Base-by-base conservation (phyloP, 805 yeast genomes). In the Candida xiaguanensis region DNA sequence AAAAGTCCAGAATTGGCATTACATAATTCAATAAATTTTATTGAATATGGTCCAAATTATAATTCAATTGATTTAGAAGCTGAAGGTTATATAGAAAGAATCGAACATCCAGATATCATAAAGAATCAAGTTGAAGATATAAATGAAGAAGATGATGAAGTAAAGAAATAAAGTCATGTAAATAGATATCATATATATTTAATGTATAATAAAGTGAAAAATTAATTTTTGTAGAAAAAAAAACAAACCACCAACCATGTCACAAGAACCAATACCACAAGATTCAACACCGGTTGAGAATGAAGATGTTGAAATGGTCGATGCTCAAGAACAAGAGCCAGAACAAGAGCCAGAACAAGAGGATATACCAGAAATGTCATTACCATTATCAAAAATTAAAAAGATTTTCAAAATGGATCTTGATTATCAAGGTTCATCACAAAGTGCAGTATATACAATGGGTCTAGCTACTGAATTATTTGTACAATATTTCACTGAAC, bases 401-500 rank as follows among this genome's bases (percentile, higher is more conserved):
- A 73, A 80, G 48, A 80, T 85, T 39, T 74, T 85, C 55, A 84
- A 82, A 51, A 72, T 82, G 55, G 95, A 85, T 55, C 86, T 88
- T 12, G 89, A 81, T 27, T 82, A 82, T 48, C 60, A 71, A 5
- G 75, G 81, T 2, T 78, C 86, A 2, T 77, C 88, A 2, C 82
- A 77, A 41, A 67, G 80, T 20, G 87, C 91, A 0, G 85, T 82
- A n/a, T 81, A 77, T 54, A 74, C 87, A 12, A 68, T 85, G 5
- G 87, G 86, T 2, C 71, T 82, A n/a, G 89, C 93, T 7, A 78
- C 91, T 0, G 93, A 85, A 51, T 60, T 83, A 16, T 85, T 85
- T 53, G 70, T 85, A 16, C 81, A 80, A 57, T 76, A 78, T 51
- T 69, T 85, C 44, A 73, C 85, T 1, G 87, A 81, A 53, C 86